Evolutionary conservation across 2,329 filamentous ascomycete genomes (phyloP), one percentile per base, ranked within the genome.

Genomic region (Talaromyces sp.): DNA sequence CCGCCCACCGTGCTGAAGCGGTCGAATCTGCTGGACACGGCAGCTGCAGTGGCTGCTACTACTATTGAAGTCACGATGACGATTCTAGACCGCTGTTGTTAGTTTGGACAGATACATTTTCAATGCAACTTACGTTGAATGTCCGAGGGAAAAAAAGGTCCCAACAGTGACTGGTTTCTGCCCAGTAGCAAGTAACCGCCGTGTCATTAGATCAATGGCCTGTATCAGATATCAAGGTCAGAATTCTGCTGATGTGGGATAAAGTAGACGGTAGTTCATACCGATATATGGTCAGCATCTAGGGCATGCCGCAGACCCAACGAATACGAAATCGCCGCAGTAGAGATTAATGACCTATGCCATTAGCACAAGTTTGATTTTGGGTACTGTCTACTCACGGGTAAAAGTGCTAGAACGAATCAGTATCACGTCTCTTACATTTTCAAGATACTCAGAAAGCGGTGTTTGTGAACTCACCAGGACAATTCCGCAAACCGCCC

Each of bases 121-220:
- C 21, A 29, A 19, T 29, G 35, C 11, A 19, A 64, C 71, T 64
- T 70, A 82, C 74, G 93, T 97, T 26, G 90, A 96, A 76, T 98
- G 93, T 0, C 95, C 93, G 0, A 98, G 83, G 0, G 89, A 93
- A 80, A 99, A 98, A 73, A 91, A 98, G 1, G 91, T 96, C 50
- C 93, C 95, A 1, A 98, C 93, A 0, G 93, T 93, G 11, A 96
- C 92, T 1, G 93, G 93, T 1, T 86, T 85, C 70, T 95, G 91
- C 19, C 91, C 92, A 0, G 90, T 85, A 0, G 93, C 93, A 41
- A 98, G 86, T 26, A 98, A 84, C 7, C 93, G 87, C 3, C 95
- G 84, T 0, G 95, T 98, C 88, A 96, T 96, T 41, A 98, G 84
- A 75, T 98, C 93, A 69, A 98, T 99, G 64, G 93, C 93, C 68